These are phyloP conservation scores for Cladorrhinum sp. DNA, from an alignment of 2,329 filamentous ascomycete genomes.

Conservation along the genomic window DNA sequence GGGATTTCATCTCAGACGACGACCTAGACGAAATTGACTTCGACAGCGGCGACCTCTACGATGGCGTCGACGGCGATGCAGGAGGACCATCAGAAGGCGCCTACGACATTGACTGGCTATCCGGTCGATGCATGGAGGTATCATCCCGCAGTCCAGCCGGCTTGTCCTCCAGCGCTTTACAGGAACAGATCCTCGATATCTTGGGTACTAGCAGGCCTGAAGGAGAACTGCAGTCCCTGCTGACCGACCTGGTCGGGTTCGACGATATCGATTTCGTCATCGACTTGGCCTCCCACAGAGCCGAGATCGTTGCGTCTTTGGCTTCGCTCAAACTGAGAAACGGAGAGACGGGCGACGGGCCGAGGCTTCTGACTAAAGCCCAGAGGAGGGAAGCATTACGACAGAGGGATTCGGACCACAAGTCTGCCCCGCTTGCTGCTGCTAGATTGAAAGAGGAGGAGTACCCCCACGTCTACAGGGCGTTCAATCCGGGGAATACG, in stretches of 20 bases:
- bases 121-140: conserved; percentile 63
- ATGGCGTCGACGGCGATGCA: conserved; percentile 35
- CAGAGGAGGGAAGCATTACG: conserved; percentile 78
- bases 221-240: conserved; percentile 84
- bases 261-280: conserved; percentile 92
- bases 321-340: conserved; percentile 32
- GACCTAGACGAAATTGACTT: conserved; percentile 57
- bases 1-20: conserved; percentile 85
- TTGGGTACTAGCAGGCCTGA: conserved; percentile 66
- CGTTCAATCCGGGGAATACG: conserved; percentile 80
- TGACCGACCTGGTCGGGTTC: conserved; percentile 89
- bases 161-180: conserved; percentile 66
- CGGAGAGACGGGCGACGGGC: conserved; percentile 23
- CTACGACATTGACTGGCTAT: conserved; percentile 69
- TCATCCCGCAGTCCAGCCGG: conserved; percentile 59
- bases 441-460: conserved; percentile 69
- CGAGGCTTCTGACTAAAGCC: conserved; percentile 65
- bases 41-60: conserved; percentile 39
- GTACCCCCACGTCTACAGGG: conserved; percentile 92
- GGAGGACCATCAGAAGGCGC: conserved; percentile 27
- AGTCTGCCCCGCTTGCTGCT: conserved; percentile 67
- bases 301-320: conserved; percentile 57
- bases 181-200: conserved; percentile 73
- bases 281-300: conserved; percentile 76
- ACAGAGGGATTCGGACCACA: conserved; percentile 77